These are phyloP conservation scores for Triticum turgidum DNA, from an alignment of 176 grass and related monocot species.

Conservation along the genomic window DNA sequence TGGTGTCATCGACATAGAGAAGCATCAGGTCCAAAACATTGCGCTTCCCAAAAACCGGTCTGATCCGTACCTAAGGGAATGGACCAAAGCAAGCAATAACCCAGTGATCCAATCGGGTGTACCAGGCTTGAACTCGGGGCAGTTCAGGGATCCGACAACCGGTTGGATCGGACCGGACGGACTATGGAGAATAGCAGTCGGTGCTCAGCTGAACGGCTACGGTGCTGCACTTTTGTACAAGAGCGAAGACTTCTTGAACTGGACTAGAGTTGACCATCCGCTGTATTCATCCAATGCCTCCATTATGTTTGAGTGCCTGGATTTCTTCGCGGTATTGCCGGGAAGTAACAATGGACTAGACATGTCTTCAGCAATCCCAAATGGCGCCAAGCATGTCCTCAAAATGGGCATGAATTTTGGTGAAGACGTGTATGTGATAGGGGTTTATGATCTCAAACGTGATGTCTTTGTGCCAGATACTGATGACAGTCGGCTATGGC, in stretches of 20 bases:
- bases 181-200: constrained; percentile 58
- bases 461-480: constrained; percentile 63
- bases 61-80: constrained; percentile 71
- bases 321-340: constrained; percentile 45
- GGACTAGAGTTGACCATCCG: constrained; percentile 50
- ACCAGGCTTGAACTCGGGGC: constrained; percentile 30
- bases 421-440: constrained; percentile 57
- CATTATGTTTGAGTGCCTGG: constrained; percentile 62
- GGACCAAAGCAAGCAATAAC: constrained; percentile 69
- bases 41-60: constrained; percentile 65
- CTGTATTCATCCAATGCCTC: constrained; percentile 48
- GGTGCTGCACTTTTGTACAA: constrained; percentile 58
- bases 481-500: constrained; percentile 50
- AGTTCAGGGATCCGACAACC: constrained; percentile 77
- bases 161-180: constrained; percentile 72
- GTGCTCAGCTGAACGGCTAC: constrained; percentile 44
- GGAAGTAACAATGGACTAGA: constrained; percentile 45
- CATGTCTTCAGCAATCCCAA: constrained; percentile 26
- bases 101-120: constrained; percentile 49
- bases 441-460: constrained; percentile 40
- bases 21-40: constrained; percentile 67
- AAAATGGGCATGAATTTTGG: constrained; percentile 53
- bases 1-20: constrained; percentile 40
- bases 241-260: constrained; percentile 59
- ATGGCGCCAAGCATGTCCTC: constrained; percentile 61